These are phyloP conservation scores for Martensiomyces pterosporus DNA, from an alignment of 192 early-diverging fungal species.

Conservation along the genomic window DNA sequence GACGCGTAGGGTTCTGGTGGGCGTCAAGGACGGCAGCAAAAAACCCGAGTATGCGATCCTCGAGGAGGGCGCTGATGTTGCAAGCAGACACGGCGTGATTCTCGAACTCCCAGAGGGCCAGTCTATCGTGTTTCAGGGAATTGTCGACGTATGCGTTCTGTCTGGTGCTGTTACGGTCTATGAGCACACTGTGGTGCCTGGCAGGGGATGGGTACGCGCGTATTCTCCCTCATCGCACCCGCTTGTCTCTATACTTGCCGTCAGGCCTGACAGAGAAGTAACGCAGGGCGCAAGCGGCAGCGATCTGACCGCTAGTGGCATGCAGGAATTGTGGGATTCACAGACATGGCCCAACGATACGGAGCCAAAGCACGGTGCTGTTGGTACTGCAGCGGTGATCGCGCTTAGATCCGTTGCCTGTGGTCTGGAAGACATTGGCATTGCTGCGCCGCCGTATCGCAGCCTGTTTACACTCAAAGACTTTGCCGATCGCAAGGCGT, in stretches of 20 bases:
- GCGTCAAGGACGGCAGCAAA: neutral
- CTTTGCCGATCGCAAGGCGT: slow-evolving; percentile 11
- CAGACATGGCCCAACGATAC: too few relatives aligned
- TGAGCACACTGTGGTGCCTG: slow-evolving; percentile 12
- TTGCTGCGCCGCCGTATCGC: slow-evolving; percentile 26
- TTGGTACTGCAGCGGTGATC: slow-evolving; percentile 12
- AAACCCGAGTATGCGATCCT: neutral
- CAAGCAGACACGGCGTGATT: too few relatives aligned
- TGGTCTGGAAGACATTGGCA: slow-evolving; percentile 35
- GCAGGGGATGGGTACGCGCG: slow-evolving; percentile 27
- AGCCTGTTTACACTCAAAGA: slow-evolving; percentile 20
- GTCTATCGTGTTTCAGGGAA: slow-evolving; percentile 33
- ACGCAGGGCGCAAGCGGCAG: neutral
- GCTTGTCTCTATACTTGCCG: slow-evolving; percentile 12
- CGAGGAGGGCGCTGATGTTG: slow-evolving; percentile 16
- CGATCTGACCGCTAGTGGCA: slow-evolving; percentile 5
- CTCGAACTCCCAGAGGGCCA: slow-evolving; percentile 15
- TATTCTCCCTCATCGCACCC: slow-evolving; percentile 50
- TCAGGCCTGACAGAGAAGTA: neutral
- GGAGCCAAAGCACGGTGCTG: too few relatives aligned
- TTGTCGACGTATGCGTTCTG: slow-evolving; percentile 37
- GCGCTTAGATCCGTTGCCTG: slow-evolving; percentile 30
- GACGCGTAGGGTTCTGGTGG: neutral
- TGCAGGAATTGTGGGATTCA: slow-evolving; percentile 26
- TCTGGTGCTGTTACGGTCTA: slow-evolving; percentile 22